Percentiles rank a stretch among this genome's conserved stretches.
Evolutionary conservation across 768 basidiomycete genomes (phyloP).

Genomic region (Postia placenta): DNA sequence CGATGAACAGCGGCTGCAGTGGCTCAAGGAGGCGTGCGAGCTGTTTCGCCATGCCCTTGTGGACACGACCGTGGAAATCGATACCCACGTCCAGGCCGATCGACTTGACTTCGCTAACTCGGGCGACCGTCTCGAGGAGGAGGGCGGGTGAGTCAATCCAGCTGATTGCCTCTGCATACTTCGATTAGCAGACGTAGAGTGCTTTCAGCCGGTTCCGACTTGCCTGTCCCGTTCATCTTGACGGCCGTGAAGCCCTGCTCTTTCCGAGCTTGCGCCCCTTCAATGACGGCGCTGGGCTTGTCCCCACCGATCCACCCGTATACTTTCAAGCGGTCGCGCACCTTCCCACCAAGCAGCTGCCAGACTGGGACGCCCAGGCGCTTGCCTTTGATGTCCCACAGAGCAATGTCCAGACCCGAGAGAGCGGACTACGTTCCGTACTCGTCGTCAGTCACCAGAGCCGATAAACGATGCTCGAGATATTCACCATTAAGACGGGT

Average conservation of each 20-base stretch:
- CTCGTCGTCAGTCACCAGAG: background rate
- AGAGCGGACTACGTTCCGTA: conserved; percentile 37
- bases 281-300: conserved; percentile 39
- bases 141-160: conserved; percentile 56
- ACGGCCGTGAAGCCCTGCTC: conserved; percentile 62
- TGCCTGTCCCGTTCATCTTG: conserved; percentile 67
- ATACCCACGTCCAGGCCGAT: conserved; percentile 59
- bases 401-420: conserved; percentile 61
- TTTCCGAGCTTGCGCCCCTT: conserved; percentile 46
- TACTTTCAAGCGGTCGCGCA: conserved; percentile 51
- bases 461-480: background rate
- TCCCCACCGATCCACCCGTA: conserved; percentile 56
- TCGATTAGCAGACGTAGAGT: background rate
- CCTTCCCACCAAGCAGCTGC: conserved; percentile 63
- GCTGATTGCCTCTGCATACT: conserved; percentile 10
- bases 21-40: conserved; percentile 57
- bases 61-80: conserved; percentile 67
- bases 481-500: conserved; percentile 56
- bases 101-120: conserved; percentile 36
- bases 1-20: conserved; percentile 56
- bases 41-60: conserved; percentile 66
- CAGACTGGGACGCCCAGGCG: conserved; percentile 52
- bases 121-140: conserved; percentile 44
- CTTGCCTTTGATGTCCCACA: conserved; percentile 81
- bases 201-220: conserved; percentile 10